Conservation (phyloP, 805 yeast genomes). For the Lachancea quebecensis region DNA sequence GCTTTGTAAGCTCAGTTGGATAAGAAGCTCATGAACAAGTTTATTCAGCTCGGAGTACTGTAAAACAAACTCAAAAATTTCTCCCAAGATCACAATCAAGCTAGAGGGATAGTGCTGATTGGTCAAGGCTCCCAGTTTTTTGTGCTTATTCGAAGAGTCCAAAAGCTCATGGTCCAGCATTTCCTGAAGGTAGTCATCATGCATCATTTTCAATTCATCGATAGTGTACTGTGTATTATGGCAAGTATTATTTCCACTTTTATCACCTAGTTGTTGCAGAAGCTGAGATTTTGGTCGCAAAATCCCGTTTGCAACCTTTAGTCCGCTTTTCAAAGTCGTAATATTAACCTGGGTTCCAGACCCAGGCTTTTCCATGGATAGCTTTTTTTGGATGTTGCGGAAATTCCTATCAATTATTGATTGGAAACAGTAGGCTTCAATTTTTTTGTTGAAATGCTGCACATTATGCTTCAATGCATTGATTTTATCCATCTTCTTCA, state of each 20-base stretch:
- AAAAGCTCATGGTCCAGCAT: constrained; percentile 23
- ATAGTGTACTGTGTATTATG: constrained; percentile 34
- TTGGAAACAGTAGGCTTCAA: constrained; percentile 29
- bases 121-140: constrained; percentile 33
- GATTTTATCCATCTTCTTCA: constrained; percentile 25
- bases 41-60: constrained; percentile 35
- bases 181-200: constrained; percentile 28
- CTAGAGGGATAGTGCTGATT: constrained; percentile 38
- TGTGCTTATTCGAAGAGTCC: constrained; percentile 13
- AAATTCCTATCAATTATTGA: constrained; percentile 30
- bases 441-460: constrained; percentile 28
- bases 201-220: constrained; percentile 42
- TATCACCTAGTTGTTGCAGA: not conserved
- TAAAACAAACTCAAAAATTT: constrained; percentile 35
- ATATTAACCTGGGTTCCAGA: constrained; percentile 33
- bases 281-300: constrained; percentile 25
- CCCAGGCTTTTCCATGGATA: constrained; percentile 23
- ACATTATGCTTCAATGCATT: constrained; percentile 31
- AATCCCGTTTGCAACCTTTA: constrained; percentile 24
- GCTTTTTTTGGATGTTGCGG: constrained; percentile 28
- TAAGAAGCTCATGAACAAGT: constrained; percentile 30
- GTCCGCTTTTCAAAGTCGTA: constrained; percentile 18
- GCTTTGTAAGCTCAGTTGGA: constrained; percentile 25
- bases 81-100: constrained; percentile 33
- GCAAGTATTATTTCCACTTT: not conserved